phyloP scores from a whole-genome alignment of 2,329 filamentous ascomycete genomes.

The Pseudogymnoascus sp. region DNA sequence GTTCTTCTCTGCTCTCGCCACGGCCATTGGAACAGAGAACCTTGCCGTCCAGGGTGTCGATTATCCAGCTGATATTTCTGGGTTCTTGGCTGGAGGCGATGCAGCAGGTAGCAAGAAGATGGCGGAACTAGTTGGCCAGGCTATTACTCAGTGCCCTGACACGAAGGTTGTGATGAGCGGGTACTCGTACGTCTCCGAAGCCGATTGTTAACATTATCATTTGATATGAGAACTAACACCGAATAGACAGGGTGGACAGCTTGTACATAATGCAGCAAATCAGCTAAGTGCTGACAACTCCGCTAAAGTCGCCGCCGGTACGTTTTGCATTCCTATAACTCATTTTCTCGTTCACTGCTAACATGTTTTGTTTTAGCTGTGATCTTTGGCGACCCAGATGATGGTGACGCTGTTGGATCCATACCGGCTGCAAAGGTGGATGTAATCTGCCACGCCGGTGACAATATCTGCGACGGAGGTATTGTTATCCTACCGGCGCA shows the following conservation, averaged over 20 bases:
- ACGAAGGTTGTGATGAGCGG: slow-evolving; percentile 21
- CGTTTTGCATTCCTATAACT: not conserved
- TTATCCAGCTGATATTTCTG: slow-evolving; percentile 37
- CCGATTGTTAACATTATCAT: not conserved
- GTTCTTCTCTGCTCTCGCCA: slow-evolving; percentile 38
- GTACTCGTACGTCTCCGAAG: slow-evolving; percentile 15
- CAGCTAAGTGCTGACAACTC: slow-evolving; percentile 12
- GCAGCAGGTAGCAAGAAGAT: slow-evolving; percentile 35
- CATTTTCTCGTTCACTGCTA: not conserved
- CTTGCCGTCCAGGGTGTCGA: slow-evolving; percentile 46
- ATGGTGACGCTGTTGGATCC: slow-evolving; percentile 17
- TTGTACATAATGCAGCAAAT: slow-evolving; percentile 22
- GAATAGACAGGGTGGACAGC: slow-evolving; percentile 17
- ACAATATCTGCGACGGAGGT: slow-evolving; percentile 19
- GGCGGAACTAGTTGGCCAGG: slow-evolving; percentile 17
- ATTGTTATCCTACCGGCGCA: slow-evolving; percentile 14
- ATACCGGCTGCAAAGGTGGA: slow-evolving; percentile 17
- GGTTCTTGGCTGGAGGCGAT: slow-evolving; percentile 40
- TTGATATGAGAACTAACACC: not conserved
- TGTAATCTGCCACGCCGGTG: slow-evolving; percentile 20
- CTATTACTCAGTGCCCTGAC: slow-evolving; percentile 16
- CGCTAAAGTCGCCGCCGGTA: slow-evolving; percentile 18
- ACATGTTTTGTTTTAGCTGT: slow-evolving; percentile 13
- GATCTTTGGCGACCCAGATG: slow-evolving; percentile 23
- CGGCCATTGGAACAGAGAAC: slow-evolving; percentile 33